Conservation (phyloP, 2,329 filamentous ascomycete species). For the Cytospora chrysosperma region DNA sequence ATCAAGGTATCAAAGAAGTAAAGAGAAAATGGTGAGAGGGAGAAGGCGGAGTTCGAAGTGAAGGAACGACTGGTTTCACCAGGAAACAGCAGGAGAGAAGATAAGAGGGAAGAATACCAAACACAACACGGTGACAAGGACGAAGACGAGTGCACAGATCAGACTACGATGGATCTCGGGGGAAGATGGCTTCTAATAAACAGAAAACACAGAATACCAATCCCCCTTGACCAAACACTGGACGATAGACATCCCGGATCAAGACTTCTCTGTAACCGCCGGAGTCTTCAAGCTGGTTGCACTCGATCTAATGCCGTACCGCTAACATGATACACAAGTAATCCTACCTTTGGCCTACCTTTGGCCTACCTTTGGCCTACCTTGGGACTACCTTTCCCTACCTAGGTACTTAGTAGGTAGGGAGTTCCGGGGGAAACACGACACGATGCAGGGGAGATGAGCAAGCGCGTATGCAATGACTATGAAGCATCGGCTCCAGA, state of each 20-base stretch:
- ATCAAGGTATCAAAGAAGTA: conserved; percentile 4
- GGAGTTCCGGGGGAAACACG: neutral
- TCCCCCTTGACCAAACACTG: neutral
- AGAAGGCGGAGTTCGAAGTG: neutral
- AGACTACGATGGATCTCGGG: conserved; percentile 4
- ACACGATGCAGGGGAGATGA: neutral
- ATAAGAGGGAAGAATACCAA: neutral
- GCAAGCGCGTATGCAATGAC: conserved; percentile 14
- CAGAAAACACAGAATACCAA: neutral
- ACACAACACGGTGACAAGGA: neutral
- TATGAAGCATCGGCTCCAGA: neutral
- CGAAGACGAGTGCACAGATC: neutral
- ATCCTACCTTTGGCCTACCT: neutral
- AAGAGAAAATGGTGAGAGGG: neutral
- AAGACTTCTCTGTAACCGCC: conserved; percentile 6
- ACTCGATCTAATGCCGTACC: conserved; percentile 5
- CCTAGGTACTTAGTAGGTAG: neutral
- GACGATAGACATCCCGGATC: neutral
- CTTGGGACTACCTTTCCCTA: neutral
- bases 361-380: neutral
- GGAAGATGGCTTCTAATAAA: conserved; percentile 1
- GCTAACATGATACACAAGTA: neutral
- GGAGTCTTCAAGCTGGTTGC: neutral
- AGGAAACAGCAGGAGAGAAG: neutral
- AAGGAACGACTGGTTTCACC: neutral